These are phyloP conservation scores for Ailanthus altissimus DNA, from an alignment of 345 rosid genomes.

Conservation along the genomic window DNA sequence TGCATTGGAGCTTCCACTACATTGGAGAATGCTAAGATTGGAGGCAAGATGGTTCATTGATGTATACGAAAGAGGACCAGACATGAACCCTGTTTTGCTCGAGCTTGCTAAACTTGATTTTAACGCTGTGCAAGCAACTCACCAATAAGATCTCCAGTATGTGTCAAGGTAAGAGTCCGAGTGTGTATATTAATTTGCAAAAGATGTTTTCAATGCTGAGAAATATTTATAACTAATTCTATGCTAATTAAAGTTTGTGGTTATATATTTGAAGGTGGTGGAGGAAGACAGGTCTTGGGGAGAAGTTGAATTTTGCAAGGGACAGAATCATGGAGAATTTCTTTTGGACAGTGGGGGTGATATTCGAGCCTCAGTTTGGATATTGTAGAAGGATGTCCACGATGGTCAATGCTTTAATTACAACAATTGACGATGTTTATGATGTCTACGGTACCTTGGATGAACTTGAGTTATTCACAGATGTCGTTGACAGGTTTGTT, in stretches of 20 bases:
- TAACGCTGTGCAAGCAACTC: slow-evolving; percentile 39
- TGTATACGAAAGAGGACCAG: slow-evolving; percentile 23
- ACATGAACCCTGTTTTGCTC: slow-evolving; percentile 29
- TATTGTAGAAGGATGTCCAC: slow-evolving; percentile 26
- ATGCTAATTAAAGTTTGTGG: too few species aligned
- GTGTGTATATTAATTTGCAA: too few species aligned
- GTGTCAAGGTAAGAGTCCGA: slow-evolving; percentile 30
- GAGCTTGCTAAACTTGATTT: slow-evolving; percentile 49
- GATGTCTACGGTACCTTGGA: too few species aligned
- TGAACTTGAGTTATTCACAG: too few species aligned
- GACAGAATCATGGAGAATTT: slow-evolving; percentile 39
- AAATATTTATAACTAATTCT: too few species aligned
- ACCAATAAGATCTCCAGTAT: slow-evolving; percentile 43
- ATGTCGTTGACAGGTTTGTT: too few species aligned
- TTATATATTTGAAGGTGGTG: slow-evolving; percentile 41
- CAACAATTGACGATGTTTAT: too few species aligned
- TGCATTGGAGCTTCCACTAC: background rate
- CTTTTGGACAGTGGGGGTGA: slow-evolving; percentile 34
- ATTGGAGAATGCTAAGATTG: slow-evolving; percentile 22
- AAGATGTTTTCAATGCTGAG: too few species aligned
- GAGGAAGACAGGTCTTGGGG: slow-evolving; percentile 28
- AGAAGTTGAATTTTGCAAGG: slow-evolving; percentile 38
- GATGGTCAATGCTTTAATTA: too few species aligned
- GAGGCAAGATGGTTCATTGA: slow-evolving; percentile 57
- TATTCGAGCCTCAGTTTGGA: slow-evolving; percentile 29